These are phyloP conservation scores for Erodium maritimum DNA, from an alignment of 345 rosid genomes.

Conservation along the genomic window DNA sequence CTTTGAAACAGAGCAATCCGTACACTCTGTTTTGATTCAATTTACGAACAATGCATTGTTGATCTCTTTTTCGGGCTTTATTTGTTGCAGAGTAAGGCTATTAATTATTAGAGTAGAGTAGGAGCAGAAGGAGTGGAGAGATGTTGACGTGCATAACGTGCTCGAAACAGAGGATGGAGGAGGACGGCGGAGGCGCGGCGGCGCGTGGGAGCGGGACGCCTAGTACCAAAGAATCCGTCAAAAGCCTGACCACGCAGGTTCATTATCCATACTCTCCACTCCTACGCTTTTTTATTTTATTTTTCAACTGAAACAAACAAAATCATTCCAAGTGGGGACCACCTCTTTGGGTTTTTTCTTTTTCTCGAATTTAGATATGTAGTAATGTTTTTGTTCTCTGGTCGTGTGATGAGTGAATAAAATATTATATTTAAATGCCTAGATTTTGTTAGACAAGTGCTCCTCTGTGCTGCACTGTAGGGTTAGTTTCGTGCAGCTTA, in stretches of 20 bases:
- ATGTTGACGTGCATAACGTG: conserved; percentile 99
- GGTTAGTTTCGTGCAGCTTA: not conserved
- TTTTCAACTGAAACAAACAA: not conserved
- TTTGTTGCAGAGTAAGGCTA: too few species aligned
- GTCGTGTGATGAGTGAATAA: not conserved
- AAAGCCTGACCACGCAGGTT: conserved; percentile 97
- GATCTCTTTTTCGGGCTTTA: too few species aligned
- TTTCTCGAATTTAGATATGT: not conserved
- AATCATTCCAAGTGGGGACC: not conserved
- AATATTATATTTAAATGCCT: too few species aligned
- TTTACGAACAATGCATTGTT: too few species aligned
- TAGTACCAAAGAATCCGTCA: conserved; percentile 91
- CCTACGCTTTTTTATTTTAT: not conserved
- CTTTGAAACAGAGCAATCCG: not conserved
- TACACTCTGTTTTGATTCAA: not conserved
- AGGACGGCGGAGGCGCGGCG: conserved; percentile 50
- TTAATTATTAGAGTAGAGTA: too few species aligned
- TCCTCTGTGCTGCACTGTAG: too few species aligned
- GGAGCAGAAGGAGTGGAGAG: conserved; percentile 16
- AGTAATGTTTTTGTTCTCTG: not conserved
- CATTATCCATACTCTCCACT: not conserved
- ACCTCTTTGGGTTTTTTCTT: not conserved
- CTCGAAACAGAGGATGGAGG: conserved; percentile 73
- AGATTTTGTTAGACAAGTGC: not conserved
- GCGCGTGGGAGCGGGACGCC: conserved; percentile 71